Evolutionary conservation across 768 basidiomycete species (phyloP).

Genomic region (Agaricus sinodeliciosus): DNA sequence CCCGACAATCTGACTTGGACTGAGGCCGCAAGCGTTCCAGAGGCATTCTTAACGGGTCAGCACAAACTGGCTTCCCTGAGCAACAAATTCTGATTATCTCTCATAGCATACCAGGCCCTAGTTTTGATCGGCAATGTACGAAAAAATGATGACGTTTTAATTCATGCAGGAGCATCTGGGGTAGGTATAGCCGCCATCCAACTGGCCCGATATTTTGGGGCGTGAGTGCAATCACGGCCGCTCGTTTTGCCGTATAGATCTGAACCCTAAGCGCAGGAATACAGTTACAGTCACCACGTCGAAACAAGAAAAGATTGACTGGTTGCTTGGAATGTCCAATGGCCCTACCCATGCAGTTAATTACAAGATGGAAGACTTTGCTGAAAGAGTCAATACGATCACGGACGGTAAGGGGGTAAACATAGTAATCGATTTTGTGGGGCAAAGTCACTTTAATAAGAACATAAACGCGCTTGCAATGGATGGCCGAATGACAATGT

Average conservation of each 20-base stretch:
- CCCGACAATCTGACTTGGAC: conserved; percentile 70
- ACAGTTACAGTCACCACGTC: conserved; percentile 85
- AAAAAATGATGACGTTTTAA: conserved; percentile 65
- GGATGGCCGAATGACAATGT: conserved; percentile 71
- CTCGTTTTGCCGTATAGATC: conserved; percentile 4
- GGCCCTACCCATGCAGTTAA: conserved; percentile 75
- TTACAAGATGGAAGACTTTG: conserved; percentile 82
- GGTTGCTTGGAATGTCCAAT: conserved; percentile 57
- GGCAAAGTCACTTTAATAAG: conserved; percentile 64
- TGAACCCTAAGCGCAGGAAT: conserved; percentile 29
- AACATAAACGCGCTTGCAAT: conserved; percentile 64
- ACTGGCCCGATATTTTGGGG: conserved; percentile 65
- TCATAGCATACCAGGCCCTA: conserved; percentile 40
- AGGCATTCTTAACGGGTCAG: conserved; percentile 82
- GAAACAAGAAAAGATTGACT: conserved; percentile 73
- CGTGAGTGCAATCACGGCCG: conserved; percentile 40
- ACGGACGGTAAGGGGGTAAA: conserved; percentile 72
- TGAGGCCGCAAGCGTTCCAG: conserved; percentile 84
- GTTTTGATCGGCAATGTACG: conserved; percentile 65
- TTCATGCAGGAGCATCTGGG: conserved; percentile 90
- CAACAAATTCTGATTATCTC: not conserved
- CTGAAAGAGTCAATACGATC: conserved; percentile 58
- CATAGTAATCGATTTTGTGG: conserved; percentile 82
- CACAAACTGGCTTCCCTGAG: not conserved
- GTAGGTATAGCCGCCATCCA: conserved; percentile 89